Conservation (phyloP, 2,329 filamentous ascomycete genomes). For the Chaetomium sp. region DNA sequence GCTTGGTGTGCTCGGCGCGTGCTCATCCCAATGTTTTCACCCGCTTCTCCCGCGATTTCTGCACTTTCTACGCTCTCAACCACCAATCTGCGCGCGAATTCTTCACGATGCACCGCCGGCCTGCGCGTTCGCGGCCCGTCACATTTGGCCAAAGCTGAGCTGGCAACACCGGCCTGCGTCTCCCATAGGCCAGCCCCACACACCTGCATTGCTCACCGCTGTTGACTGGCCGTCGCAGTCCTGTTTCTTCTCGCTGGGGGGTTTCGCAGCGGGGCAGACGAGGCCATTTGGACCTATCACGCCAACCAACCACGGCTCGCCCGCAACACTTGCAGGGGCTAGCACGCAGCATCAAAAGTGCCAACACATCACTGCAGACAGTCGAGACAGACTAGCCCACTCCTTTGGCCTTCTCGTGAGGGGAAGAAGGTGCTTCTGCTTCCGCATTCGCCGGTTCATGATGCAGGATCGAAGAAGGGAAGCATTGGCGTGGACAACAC, state of each 20-base stretch:
- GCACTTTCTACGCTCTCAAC: slow-evolving; percentile 10
- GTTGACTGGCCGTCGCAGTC: slow-evolving; percentile 27
- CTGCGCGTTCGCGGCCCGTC: slow-evolving; percentile 32
- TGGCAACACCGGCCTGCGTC: slow-evolving; percentile 36
- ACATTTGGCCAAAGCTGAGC: slow-evolving; percentile 39
- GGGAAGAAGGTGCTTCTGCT: slow-evolving; percentile 6
- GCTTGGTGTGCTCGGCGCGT: slow-evolving; percentile 11
- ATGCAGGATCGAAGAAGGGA: neutral
- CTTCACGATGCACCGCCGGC: slow-evolving; percentile 11
- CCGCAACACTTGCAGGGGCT: slow-evolving; percentile 34
- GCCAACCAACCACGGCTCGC: slow-evolving; percentile 27
- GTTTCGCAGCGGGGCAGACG: slow-evolving; percentile 32
- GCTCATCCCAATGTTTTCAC: slow-evolving; percentile 15
- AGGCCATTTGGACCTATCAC: slow-evolving; percentile 39
- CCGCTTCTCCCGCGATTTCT: slow-evolving; percentile 15
- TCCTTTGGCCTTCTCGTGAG: slow-evolving; percentile 12
- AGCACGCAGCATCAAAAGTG: slow-evolving; percentile 33
- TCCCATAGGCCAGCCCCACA: slow-evolving; percentile 34
- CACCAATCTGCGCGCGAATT: slow-evolving; percentile 13
- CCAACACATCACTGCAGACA: slow-evolving; percentile 37
- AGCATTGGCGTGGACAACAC: slow-evolving; percentile 3
- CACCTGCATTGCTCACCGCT: slow-evolving; percentile 26
- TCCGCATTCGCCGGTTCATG: slow-evolving; percentile 15
- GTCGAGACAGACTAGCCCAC: slow-evolving; percentile 26
- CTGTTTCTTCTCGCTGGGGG: slow-evolving; percentile 31